These are phyloP conservation scores for Cladobotryum mycophilum DNA, from an alignment of 2,329 filamentous ascomycete genomes.

Conservation along the genomic window DNA sequence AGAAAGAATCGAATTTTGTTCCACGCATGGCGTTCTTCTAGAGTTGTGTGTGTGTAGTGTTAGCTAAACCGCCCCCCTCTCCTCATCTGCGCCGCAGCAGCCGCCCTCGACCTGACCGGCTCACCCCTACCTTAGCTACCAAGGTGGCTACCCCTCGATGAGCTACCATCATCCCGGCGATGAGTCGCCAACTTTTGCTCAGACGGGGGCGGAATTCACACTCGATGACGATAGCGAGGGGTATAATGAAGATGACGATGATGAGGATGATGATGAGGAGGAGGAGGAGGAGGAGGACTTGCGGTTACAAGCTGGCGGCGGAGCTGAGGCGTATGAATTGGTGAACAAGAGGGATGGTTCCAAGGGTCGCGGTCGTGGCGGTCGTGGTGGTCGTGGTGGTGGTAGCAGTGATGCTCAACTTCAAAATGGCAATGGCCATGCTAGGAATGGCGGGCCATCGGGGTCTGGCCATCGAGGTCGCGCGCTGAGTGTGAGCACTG, in stretches of 20 bases:
- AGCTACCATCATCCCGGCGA: conserved; percentile 20
- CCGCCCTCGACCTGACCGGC: no score
- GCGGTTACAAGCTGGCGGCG: conserved; percentile 24
- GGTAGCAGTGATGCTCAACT: conserved; percentile 14
- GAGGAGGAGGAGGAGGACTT: conserved; percentile 23
- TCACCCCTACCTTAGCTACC: no score
- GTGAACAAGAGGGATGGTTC: conserved; percentile 15
- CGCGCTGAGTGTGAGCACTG: conserved; percentile 23
- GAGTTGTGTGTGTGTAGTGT: no score
- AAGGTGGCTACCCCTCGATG: conserved; percentile 9
- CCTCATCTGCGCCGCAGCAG: no score
- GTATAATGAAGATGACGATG: conserved; percentile 17
- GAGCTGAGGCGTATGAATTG: conserved; percentile 29
- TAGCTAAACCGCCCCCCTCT: no score
- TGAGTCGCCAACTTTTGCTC: conserved; percentile 32
- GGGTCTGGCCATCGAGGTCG: conserved; percentile 6
- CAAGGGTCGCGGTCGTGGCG: conserved; percentile 11
- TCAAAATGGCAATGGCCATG: conserved; percentile 13
- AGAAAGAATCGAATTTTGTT: no score
- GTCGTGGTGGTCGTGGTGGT: conserved; percentile 1
- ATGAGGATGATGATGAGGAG: conserved; percentile 21
- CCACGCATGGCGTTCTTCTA: no score
- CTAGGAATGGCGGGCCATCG: conserved; percentile 16
- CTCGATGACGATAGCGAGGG: conserved; percentile 28
- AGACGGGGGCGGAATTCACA: conserved; percentile 31